Evolutionary conservation across 305 asterid species (phyloP).

Genomic region (Andrographis paniculata): DNA sequence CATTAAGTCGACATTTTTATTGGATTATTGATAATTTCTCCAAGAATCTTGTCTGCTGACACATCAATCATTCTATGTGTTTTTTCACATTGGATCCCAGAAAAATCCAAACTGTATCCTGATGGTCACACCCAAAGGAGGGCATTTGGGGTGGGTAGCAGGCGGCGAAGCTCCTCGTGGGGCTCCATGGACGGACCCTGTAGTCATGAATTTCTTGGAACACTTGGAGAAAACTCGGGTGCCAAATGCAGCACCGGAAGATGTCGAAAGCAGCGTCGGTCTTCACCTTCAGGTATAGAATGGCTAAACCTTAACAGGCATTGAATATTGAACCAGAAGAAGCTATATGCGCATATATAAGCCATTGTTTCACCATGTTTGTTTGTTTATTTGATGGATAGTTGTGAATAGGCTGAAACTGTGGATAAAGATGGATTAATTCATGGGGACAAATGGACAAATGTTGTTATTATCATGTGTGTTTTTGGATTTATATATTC

Average conservation of each 20-base stretch:
- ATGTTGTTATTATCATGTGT: too few species aligned
- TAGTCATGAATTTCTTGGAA: slow-evolving; percentile 84
- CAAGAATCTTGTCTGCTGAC: too few species aligned
- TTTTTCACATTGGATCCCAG: slow-evolving; percentile 26
- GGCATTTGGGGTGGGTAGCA: slow-evolving; percentile 97
- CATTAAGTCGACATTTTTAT: slow-evolving; percentile 5
- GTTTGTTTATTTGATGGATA: too few species aligned
- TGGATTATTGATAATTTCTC: too few species aligned
- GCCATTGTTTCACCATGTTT: too few species aligned
- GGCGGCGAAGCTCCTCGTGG: slow-evolving; percentile 76
- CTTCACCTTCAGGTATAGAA: slow-evolving; percentile 28
- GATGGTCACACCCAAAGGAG: slow-evolving; percentile 90
- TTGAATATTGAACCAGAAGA: background rate
- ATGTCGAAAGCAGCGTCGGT: slow-evolving; percentile 8
- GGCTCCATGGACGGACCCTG: slow-evolving; percentile 92
- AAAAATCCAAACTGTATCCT: slow-evolving; percentile 71
- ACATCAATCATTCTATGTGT: background rate
- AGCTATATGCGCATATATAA: too few species aligned
- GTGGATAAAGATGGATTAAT: too few species aligned
- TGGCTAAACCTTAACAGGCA: background rate
- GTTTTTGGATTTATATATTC: too few species aligned
- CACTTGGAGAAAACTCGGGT: slow-evolving; percentile 38
- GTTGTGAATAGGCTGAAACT: too few species aligned
- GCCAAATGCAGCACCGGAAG: slow-evolving; percentile 12
- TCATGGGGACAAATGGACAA: too few species aligned